Evolutionary conservation across 305 asterid genomes (phyloP).

Genomic region (Rubia balearica): DNA sequence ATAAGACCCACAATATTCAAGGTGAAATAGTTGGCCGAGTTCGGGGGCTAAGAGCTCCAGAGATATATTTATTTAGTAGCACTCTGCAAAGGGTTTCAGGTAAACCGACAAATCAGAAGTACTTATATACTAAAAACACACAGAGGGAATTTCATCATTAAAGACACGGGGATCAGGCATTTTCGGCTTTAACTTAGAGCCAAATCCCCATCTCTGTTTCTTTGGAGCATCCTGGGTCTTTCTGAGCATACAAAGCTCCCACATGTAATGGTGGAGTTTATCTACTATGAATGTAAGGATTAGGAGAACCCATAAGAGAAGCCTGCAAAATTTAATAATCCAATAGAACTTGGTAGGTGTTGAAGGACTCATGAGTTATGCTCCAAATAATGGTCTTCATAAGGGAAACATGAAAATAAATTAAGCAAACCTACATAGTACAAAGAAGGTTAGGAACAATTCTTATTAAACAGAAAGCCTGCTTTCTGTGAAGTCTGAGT

Average conservation of each 20-base stretch:
- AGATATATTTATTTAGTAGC: conserved; percentile 35
- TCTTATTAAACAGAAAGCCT: too few relatives aligned
- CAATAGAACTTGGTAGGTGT: conserved; percentile 84
- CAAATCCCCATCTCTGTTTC: conserved; percentile 29
- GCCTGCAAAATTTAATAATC: conserved; percentile 29
- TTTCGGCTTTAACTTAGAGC: conserved; percentile 20
- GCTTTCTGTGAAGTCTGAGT: too few relatives aligned
- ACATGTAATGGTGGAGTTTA: conserved; percentile 36
- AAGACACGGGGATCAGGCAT: conserved; percentile 21
- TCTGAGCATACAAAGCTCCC: conserved; percentile 35
- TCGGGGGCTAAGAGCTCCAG: conserved; percentile 40
- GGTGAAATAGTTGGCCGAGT: conserved; percentile 39
- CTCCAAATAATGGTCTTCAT: conserved; percentile 99
- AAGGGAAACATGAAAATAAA: conserved; percentile 13
- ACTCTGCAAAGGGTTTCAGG: conserved; percentile 23
- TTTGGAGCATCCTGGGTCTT: conserved; percentile 30
- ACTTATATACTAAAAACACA: neutral
- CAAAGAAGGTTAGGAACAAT: too few relatives aligned
- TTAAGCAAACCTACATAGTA: conserved; percentile 8
- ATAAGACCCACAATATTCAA: conserved; percentile 23
- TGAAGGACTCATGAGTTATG: conserved; percentile 87
- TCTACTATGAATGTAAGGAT: conserved; percentile 34
- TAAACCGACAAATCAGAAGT: too few relatives aligned
- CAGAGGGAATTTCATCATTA: conserved; percentile 23
- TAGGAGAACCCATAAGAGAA: conserved; percentile 37